Conservation (phyloP, 2,329 filamentous ascomycete species). For the Ascochyta rabiei region DNA sequence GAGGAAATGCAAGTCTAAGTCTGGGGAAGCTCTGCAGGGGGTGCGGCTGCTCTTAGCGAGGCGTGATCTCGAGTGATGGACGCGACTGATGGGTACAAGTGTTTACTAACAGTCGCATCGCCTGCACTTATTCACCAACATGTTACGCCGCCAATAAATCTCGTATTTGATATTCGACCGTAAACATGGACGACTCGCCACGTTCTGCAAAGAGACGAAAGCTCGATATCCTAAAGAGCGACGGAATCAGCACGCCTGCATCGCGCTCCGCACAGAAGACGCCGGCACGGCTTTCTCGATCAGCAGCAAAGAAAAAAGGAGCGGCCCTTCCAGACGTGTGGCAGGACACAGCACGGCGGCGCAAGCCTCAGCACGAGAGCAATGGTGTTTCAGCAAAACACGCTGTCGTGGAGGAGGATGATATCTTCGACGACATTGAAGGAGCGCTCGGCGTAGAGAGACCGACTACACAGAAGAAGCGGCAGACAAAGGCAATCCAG, state of each 20-base stretch:
- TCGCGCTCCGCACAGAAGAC: constrained; percentile 28
- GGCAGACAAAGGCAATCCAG: constrained; percentile 15
- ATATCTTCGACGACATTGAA: constrained; percentile 54
- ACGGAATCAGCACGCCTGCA: constrained; percentile 27
- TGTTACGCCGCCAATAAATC: constrained; percentile 3
- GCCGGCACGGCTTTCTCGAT: constrained; percentile 28
- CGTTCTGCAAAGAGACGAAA: constrained; percentile 47
- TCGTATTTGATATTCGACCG: neutral
- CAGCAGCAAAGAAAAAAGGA: constrained; percentile 22
- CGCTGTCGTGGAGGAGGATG: constrained; percentile 29
- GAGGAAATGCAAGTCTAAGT: neutral
- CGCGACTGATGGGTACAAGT: constrained; percentile 9
- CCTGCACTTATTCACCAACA: constrained; percentile 3
- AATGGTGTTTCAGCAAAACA: constrained; percentile 19
- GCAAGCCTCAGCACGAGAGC: constrained; percentile 14
- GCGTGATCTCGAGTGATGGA: constrained; percentile 16
- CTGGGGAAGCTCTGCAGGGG: constrained; percentile 14
- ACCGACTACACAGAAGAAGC: constrained; percentile 10
- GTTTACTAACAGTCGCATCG: constrained; percentile 11
- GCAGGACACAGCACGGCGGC: constrained; percentile 15
- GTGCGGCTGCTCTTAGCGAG: constrained; percentile 12
- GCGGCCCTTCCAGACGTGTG: constrained; percentile 9
- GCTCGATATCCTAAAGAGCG: constrained; percentile 37
- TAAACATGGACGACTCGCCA: constrained; percentile 42
- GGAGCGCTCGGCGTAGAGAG: constrained; percentile 45